These are phyloP conservation scores for Suhomyces chickasaworum DNA, from an alignment of 1,139 yeast genomes.

Conservation along the genomic window DNA sequence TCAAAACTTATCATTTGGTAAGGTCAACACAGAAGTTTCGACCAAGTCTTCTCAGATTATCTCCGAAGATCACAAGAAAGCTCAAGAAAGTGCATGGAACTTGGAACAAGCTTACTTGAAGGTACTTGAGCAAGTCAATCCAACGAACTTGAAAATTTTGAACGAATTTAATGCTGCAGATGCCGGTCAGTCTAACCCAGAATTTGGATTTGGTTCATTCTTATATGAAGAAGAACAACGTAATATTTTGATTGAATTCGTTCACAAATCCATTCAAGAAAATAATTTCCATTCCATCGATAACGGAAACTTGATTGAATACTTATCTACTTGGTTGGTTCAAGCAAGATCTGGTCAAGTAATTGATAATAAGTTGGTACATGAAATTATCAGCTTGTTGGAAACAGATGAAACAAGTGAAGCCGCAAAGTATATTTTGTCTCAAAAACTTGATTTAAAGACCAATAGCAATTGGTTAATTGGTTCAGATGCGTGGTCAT, in stretches of 20 bases:
- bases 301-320: slow-evolving; percentile 53
- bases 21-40: slow-evolving; percentile 30
- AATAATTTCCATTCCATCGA: slow-evolving; percentile 50
- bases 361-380: slow-evolving; percentile 28
- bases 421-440: slow-evolving; percentile 47
- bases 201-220: slow-evolving; percentile 82
- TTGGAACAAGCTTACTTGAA: slow-evolving; percentile 80
- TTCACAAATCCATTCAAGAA: slow-evolving; percentile 52
- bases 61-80: slow-evolving; percentile 29
- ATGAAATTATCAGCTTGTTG: slow-evolving; percentile 45
- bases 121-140: slow-evolving; percentile 69
- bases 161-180: slow-evolving; percentile 48
- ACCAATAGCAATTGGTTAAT: slow-evolving; percentile 73
- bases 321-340: slow-evolving; percentile 71
- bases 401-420: slow-evolving; percentile 41
- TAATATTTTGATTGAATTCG: slow-evolving; percentile 46
- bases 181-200: slow-evolving; percentile 64
- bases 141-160: slow-evolving; percentile 55
- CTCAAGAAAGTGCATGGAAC: slow-evolving; percentile 47
- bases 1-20: slow-evolving; percentile 67
- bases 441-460: slow-evolving; percentile 46
- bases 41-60: slow-evolving; percentile 32
- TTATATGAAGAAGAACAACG: slow-evolving; percentile 59
- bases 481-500: slow-evolving; percentile 96
- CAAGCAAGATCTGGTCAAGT: slow-evolving; percentile 34